phyloP scores from a whole-genome alignment of 2,329 filamentous ascomycete genomes.

The Trichoderma sp. region DNA sequence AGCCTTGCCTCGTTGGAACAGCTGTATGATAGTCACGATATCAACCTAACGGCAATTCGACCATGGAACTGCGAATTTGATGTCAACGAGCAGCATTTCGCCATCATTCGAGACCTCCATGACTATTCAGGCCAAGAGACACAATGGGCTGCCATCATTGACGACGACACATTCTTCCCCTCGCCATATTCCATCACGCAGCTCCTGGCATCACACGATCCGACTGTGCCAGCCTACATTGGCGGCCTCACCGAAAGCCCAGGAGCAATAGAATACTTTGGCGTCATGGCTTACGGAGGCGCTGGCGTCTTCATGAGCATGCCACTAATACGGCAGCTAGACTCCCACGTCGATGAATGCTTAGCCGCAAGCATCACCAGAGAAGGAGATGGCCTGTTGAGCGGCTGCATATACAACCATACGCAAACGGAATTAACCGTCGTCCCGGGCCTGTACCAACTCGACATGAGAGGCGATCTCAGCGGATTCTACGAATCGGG shows the following conservation, averaged over 20 bases:
- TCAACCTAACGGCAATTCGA: slow-evolving; percentile 42
- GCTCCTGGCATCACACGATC: slow-evolving; percentile 53
- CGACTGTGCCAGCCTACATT: slow-evolving; percentile 55
- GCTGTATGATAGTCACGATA: slow-evolving; percentile 38
- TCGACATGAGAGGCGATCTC: slow-evolving; percentile 59
- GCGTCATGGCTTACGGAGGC: slow-evolving; percentile 64
- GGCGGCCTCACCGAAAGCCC: slow-evolving; percentile 63
- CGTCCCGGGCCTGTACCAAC: slow-evolving; percentile 59
- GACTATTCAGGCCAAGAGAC: slow-evolving; percentile 48
- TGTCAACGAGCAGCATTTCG: slow-evolving; percentile 61
- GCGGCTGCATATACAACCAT: slow-evolving; percentile 60
- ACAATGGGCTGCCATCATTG: slow-evolving; percentile 60
- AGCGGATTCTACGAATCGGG: slow-evolving; percentile 65
- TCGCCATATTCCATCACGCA: slow-evolving; percentile 55
- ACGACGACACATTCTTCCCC: slow-evolving; percentile 68
- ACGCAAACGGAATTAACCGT: slow-evolving; percentile 58
- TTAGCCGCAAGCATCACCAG: slow-evolving; percentile 46
- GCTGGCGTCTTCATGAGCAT: slow-evolving; percentile 62
- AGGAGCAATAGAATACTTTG: slow-evolving; percentile 54
- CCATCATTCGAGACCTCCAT: slow-evolving; percentile 56
- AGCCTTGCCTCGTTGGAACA: slow-evolving; percentile 38
- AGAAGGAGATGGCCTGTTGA: slow-evolving; percentile 60
- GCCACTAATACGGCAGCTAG: slow-evolving; percentile 54
- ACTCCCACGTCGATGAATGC: slow-evolving; percentile 54
- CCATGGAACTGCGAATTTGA: slow-evolving; percentile 42